Conservation (phyloP, 2,329 filamentous ascomycete genomes). For the Apiospora saccharicola region DNA sequence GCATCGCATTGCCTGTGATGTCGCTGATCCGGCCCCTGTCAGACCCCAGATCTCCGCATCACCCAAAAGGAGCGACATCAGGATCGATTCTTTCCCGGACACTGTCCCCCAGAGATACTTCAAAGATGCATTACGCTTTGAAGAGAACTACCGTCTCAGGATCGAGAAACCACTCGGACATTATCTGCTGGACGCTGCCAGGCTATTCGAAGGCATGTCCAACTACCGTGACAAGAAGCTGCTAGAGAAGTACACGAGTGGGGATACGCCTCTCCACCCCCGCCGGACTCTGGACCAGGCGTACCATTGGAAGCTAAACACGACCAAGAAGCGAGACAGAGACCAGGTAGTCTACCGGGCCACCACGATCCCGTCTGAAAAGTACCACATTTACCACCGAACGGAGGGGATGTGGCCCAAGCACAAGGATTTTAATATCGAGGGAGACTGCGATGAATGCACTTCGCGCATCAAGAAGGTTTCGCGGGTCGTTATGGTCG, state of each 20-base stretch:
- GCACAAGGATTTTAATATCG: constrained; percentile 26
- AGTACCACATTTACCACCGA: constrained; percentile 34
- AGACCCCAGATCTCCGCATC: neutral
- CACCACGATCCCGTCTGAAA: constrained; percentile 37
- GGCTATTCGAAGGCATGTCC: constrained; percentile 44
- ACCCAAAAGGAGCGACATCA: neutral
- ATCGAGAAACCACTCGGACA: constrained; percentile 36
- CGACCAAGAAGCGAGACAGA: constrained; percentile 48
- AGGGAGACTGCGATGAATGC: constrained; percentile 29
- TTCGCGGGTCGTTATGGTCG: constrained; percentile 49
- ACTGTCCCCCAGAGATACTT: constrained; percentile 3
- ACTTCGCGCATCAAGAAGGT: constrained; percentile 32
- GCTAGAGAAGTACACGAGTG: constrained; percentile 43
- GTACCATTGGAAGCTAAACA: constrained; percentile 50
- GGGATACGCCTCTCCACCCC: constrained; percentile 48
- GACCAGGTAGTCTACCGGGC: constrained; percentile 52
- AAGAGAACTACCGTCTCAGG: constrained; percentile 25
- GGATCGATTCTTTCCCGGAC: neutral
- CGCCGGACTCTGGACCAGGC: constrained; percentile 56
- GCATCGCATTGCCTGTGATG: neutral
- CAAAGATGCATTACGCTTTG: constrained; percentile 13
- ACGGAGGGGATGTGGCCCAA: constrained; percentile 11
- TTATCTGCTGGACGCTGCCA: constrained; percentile 38
- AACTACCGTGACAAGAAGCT: constrained; percentile 45
- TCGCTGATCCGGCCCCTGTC: neutral